A percentile compares a stretch with the other conserved stretches of the same genome.
phyloP scores from a whole-genome alignment of 768 basidiomycete species.

The Russula dissimulans region DNA sequence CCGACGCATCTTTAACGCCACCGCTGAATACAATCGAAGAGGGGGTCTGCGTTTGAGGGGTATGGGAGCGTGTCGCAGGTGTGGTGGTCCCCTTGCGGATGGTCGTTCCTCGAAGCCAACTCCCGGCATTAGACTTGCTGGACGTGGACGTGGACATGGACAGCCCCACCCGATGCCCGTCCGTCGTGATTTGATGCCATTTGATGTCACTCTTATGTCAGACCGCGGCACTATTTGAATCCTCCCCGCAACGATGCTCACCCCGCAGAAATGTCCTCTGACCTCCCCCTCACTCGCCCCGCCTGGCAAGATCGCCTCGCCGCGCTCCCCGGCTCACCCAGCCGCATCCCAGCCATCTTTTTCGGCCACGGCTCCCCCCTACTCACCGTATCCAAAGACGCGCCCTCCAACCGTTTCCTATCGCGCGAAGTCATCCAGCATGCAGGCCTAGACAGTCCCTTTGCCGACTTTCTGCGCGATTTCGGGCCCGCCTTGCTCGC shows the following conservation, averaged over 20 bases:
- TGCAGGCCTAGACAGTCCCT: constrained; percentile 43
- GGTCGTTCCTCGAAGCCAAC: constrained; percentile 56
- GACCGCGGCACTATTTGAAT: too few relatives aligned
- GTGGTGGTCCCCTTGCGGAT: constrained; percentile 54
- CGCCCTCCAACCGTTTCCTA: neutral
- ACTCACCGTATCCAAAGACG: constrained; percentile 31
- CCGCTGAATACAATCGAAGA: constrained; percentile 70
- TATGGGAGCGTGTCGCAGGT: constrained; percentile 49
- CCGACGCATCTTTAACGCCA: constrained; percentile 80
- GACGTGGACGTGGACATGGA: constrained; percentile 3
- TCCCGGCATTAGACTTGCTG: neutral
- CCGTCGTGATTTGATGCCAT: too few relatives aligned
- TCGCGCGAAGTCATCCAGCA: constrained; percentile 15
- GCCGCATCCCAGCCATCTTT: constrained; percentile 68
- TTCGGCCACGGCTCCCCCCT: constrained; percentile 62
- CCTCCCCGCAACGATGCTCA: too few relatives aligned
- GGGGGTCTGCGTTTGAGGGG: constrained; percentile 62
- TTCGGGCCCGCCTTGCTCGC: constrained; percentile 56
- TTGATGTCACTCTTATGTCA: too few relatives aligned
- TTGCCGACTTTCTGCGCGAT: constrained; percentile 50
- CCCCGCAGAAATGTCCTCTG: neutral
- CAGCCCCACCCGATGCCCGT: too few relatives aligned
- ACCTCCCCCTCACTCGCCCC: constrained; percentile 29
- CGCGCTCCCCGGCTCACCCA: constrained; percentile 43
- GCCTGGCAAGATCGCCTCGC: constrained; percentile 48